phyloP scores from a whole-genome alignment of 1,139 yeast genomes.

The Geotrichum fermentans region DNA sequence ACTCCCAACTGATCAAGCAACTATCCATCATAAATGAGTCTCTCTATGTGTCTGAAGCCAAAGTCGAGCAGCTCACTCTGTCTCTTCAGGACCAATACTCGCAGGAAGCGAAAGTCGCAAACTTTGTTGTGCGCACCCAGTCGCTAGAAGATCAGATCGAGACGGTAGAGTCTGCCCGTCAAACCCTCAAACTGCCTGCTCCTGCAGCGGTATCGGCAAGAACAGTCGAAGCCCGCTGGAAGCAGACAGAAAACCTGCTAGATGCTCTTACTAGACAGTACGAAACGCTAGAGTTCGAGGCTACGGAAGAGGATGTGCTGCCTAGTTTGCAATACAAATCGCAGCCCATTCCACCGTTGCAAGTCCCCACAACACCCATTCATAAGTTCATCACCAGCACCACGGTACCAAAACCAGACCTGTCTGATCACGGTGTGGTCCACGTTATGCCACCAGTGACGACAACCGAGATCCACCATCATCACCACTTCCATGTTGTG shows the following conservation, averaged over 20 bases:
- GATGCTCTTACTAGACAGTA: slow-evolving; percentile 27
- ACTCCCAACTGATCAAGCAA: slow-evolving; percentile 25
- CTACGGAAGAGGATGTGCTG: slow-evolving; percentile 1
- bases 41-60: slow-evolving; percentile 15
- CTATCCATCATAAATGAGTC: slow-evolving; percentile 22
- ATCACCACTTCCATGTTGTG: slow-evolving; percentile 5
- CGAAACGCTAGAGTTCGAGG: slow-evolving; percentile 22
- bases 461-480: not conserved
- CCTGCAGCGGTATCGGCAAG: slow-evolving; percentile 19
- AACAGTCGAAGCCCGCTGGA: slow-evolving; percentile 24
- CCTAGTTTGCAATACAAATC: not conserved
- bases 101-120: slow-evolving; percentile 23
- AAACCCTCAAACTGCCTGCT: slow-evolving; percentile 23
- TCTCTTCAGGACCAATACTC: not conserved
- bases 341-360: not conserved
- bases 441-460: not conserved
- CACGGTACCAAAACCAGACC: not conserved
- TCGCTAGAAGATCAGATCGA: slow-evolving; percentile 25
- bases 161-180: slow-evolving; percentile 24
- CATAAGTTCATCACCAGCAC: not conserved
- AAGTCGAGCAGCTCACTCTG: slow-evolving; percentile 4
- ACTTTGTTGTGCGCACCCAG: slow-evolving; percentile 22
- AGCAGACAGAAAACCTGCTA: slow-evolving; percentile 24
- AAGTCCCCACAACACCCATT: not conserved
- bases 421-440: not conserved